Base-by-base conservation (phyloP, 23 red algal species). In the Gracilaria caudata region DNA sequence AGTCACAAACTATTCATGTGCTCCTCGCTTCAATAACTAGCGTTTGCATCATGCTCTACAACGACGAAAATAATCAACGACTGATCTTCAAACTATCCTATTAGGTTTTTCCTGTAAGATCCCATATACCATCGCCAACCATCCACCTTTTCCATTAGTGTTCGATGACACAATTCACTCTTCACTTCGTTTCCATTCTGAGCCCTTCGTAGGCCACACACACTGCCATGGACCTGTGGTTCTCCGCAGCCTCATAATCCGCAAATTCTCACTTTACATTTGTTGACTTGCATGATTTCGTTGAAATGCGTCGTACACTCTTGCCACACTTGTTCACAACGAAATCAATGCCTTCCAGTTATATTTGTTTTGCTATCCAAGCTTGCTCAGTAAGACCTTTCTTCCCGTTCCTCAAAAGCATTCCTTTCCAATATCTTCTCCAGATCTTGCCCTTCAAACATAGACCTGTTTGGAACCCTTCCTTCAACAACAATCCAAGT, bases 21-120 rank as follows among this genome's bases (percentile, higher is more conserved):
- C 19, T 75, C 70, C 38, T 35, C 61, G 61, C 61, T 66, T 66
- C 61, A 66, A 66, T 35, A 66, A 47, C 70, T 75, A 75, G 47
- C 40, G 70, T 47, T 23, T 75, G 43, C 70, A 47, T 75, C 37
- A 49, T 49, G 70, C 70, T 75, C 37, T 75, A 75, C 38, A 75
- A 7, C 16, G 14, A 49, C 70, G 21, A 33, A 24, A 16, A 49
- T 29, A 29, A 33, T 75, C 21, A 47, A 43, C 17, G 21, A 75
- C 20, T 17, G 29, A 43, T 75, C 70, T 75, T 36, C 13, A 28
- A 75, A 75, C 37, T 49, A 46, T 46, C 70, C 70, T 75, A 75
- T 14, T 24, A 49, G 39, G 4, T 45, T 49, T 14, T 47, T 10
- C 49, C 13, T 53, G 12, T 32, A 14, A 65, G 2, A 19, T 12